Base-by-base conservation (phyloP, 2,329 filamentous ascomycete genomes). In the Pseudopyricularia javanii region DNA sequence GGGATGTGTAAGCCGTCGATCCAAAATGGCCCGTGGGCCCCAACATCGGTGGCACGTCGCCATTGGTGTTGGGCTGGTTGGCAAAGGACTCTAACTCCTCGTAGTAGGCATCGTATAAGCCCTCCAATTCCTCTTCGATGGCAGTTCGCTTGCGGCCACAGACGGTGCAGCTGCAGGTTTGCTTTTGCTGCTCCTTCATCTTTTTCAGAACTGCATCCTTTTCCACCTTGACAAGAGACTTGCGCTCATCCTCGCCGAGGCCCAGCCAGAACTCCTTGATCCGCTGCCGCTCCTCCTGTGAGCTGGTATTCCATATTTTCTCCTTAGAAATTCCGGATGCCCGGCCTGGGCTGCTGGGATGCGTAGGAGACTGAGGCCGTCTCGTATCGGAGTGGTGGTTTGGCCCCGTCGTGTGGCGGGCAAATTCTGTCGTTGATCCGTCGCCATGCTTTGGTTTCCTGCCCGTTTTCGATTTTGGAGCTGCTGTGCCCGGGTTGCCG, bases 101-200 rank as follows among this genome's bases (percentile, higher is more conserved):
- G 66, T 98, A 98, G 70, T 98, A 98, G 57, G 91, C 91, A 71
- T 98, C 93, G 69, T 98, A 98, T 12, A 98, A 79, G 17, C 95
- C 91, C 66, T 98, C 93, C 12, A 98, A 76, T 69, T 98, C 93
- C 70, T 98, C 93, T 69, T 98, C 93, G 60, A 98, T 98, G 37
- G 93, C 93, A 12, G 87, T 95, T 52, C 93, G 83, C 73, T 98
- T 98, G 59, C 93, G 82, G 52, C 93, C 93, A 68, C 93, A 98
- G 40, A 98, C 91, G 4, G 90, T 94, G 69, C 93, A 98, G 67
- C 91, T 96, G 74, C 93, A 98, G 2, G 91, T 97, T 67, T 97
- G 91, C 70, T 97, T 97, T 68, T 98, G 93, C 69, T 98, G 93
- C 69, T 98, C 93, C 75, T 98, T 98, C 93, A 98, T 98, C 75